Percentiles rank a stretch among this genome's conserved stretches.
phyloP scores from a whole-genome alignment of 2,329 filamentous ascomycete species.

The Fusarium sp. region DNA sequence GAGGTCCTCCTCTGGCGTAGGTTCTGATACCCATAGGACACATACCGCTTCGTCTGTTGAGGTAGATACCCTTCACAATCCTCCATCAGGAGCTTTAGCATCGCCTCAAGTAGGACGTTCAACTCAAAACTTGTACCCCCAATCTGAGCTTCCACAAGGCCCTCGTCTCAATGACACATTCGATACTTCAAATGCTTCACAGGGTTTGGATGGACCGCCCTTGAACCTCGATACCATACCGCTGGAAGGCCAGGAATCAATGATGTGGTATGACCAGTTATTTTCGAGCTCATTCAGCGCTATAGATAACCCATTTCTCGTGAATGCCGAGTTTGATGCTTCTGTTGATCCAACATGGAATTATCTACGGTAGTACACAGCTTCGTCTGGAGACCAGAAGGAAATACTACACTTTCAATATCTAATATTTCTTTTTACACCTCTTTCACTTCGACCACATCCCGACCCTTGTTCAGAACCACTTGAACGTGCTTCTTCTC shows the following conservation, averaged over 20 bases:
- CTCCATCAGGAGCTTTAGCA: not conserved
- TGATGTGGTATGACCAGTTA: slow-evolving; percentile 49
- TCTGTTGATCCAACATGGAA: slow-evolving; percentile 48
- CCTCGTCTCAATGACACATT: not conserved
- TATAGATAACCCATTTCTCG: slow-evolving; percentile 48
- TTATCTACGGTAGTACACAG: slow-evolving; percentile 34
- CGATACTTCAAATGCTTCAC: not conserved
- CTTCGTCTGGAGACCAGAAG: not conserved
- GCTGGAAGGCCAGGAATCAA: slow-evolving; percentile 47
- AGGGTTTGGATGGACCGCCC: not conserved
- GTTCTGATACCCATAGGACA: not conserved
- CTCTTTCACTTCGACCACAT: slow-evolving; percentile 23
- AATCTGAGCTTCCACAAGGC: not conserved
- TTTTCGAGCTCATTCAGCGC: slow-evolving; percentile 49
- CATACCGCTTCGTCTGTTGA: not conserved
- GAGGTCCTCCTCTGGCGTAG: not conserved
- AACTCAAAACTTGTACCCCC: not conserved
- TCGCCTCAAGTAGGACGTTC: not conserved
- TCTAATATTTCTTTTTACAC: not conserved
- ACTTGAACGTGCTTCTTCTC: slow-evolving; percentile 28
- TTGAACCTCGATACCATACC: slow-evolving; percentile 21
- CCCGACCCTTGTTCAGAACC: slow-evolving; percentile 14
- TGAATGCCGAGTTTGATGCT: slow-evolving; percentile 47
- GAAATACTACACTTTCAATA: too few species aligned
- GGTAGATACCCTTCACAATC: not conserved